These are phyloP conservation scores for Saturnispora besseyi DNA, from an alignment of 805 yeast species.

Conservation along the genomic window DNA sequence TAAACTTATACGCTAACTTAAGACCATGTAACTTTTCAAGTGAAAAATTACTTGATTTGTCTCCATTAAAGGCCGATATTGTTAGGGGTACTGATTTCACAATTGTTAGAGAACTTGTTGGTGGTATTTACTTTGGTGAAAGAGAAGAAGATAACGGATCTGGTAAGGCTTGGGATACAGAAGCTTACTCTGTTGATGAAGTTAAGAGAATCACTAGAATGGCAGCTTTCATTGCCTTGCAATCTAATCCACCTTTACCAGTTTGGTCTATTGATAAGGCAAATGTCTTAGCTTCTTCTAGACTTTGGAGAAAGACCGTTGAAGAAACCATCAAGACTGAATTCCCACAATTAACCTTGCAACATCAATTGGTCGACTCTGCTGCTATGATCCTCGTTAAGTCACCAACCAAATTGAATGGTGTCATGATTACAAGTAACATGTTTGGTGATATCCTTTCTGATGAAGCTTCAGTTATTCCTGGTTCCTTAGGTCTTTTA, in stretches of 20 bases:
- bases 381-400: conserved; percentile 98
- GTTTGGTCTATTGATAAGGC: conserved; percentile 97
- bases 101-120: conserved; percentile 94
- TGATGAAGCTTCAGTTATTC: conserved; percentile 96
- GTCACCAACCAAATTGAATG: conserved; percentile 84
- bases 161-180: conserved; percentile 89
- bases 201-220: conserved; percentile 93
- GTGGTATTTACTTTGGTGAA: conserved; percentile 97
- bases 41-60: conserved; percentile 71
- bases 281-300: conserved; percentile 89
- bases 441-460: conserved; percentile 98
- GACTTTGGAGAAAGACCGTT: conserved; percentile 94
- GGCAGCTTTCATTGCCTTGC: conserved; percentile 96
- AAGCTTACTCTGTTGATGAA: conserved; percentile 82
- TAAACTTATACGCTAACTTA: conserved; percentile 88
- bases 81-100: conserved; percentile 87
- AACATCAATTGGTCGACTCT: conserved; percentile 95
- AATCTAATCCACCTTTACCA: conserved; percentile 87
- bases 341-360: conserved; percentile 79
- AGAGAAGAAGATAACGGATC: conserved; percentile 85
- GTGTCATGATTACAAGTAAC: conserved; percentile 85
- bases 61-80: conserved; percentile 78
- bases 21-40: conserved; percentile 94
- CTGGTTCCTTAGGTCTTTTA: conserved; percentile 91
- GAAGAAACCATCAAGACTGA: conserved; percentile 76